A percentile compares a stretch with the other conserved stretches of the same genome.
These are phyloP conservation scores for Trichoderma cornu-damae DNA, from an alignment of 2,329 filamentous ascomycete species.

Conservation along the genomic window DNA sequence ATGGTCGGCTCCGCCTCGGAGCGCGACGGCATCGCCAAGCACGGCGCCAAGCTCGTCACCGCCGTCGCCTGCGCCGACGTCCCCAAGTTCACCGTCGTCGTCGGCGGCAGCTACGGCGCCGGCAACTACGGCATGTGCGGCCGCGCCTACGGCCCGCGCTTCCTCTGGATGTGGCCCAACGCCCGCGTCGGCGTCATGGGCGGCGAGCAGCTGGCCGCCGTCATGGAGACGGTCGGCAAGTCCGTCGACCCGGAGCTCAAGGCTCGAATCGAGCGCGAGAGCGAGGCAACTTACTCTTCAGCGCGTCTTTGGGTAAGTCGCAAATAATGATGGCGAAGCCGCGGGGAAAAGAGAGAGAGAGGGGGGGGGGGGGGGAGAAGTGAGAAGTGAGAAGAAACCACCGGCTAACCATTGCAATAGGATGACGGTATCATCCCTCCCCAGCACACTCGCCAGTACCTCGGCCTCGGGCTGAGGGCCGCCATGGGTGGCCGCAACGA, in stretches of 20 bases:
- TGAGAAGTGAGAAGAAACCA: too few species aligned
- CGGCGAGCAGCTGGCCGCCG: slow-evolving; percentile 79
- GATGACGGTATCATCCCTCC: slow-evolving; percentile 77
- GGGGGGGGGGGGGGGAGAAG: too few species aligned
- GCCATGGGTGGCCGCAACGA: slow-evolving; percentile 64
- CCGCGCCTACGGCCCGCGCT: slow-evolving; percentile 82
- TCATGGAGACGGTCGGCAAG: slow-evolving; percentile 93
- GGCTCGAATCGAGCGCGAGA: slow-evolving; percentile 82
- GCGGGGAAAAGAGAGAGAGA: too few species aligned
- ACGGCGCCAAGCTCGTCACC: slow-evolving; percentile 93
- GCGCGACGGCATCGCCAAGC: slow-evolving; percentile 92
- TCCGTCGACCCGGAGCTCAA: slow-evolving; percentile 74
- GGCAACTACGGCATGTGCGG: slow-evolving; percentile 99
- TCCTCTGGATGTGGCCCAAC: slow-evolving; percentile 97
- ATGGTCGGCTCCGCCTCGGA: slow-evolving; percentile 96
- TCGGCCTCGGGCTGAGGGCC: slow-evolving; percentile 67
- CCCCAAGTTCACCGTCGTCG: slow-evolving; percentile 93
- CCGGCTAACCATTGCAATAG: slow-evolving; percentile 37
- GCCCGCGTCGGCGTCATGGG: slow-evolving; percentile 97
- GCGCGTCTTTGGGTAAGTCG: slow-evolving; percentile 75
- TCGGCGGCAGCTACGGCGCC: slow-evolving; percentile 88
- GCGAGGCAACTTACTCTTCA: slow-evolving; percentile 80
- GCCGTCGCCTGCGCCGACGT: slow-evolving; percentile 92
- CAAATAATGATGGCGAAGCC: neutral
- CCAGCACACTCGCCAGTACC: slow-evolving; percentile 65